These are phyloP conservation scores for Carpinus viminea DNA, from an alignment of 306 rosid species.

Conservation along the genomic window DNA sequence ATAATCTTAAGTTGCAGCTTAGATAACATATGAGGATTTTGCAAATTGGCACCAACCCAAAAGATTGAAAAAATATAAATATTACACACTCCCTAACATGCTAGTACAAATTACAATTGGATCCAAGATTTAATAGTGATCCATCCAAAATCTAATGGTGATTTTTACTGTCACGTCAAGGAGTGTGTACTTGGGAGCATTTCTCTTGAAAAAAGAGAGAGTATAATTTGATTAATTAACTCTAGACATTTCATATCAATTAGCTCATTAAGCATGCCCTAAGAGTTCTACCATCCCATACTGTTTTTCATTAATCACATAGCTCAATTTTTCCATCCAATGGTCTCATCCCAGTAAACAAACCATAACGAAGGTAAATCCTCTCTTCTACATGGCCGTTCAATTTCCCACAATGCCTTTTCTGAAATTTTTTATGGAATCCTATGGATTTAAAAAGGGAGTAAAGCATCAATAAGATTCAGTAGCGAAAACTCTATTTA, in stretches of 20 bases:
- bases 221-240: not conserved
- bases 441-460: not conserved
- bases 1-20: not conserved
- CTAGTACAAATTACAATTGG: too few species aligned
- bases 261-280: not conserved
- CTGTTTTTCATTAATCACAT: not conserved
- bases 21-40: not conserved
- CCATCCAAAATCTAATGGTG: too few species aligned
- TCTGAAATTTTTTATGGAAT: not conserved
- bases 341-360: not conserved
- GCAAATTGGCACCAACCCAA: not conserved
- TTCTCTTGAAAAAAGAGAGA: too few species aligned
- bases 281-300: not conserved
- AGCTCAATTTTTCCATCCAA: not conserved
- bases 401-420: not conserved
- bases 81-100: too few species aligned
- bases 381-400: not conserved
- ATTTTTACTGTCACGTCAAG: too few species aligned
- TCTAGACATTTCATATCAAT: not conserved
- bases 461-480: not conserved
- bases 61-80: not conserved
- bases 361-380: not conserved
- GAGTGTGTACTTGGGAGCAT: too few species aligned
- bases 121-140: too few species aligned
- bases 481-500: not conserved